phyloP scores from a whole-genome alignment of 352 stramenopile genomes.

The Pythium coloratum region DNA sequence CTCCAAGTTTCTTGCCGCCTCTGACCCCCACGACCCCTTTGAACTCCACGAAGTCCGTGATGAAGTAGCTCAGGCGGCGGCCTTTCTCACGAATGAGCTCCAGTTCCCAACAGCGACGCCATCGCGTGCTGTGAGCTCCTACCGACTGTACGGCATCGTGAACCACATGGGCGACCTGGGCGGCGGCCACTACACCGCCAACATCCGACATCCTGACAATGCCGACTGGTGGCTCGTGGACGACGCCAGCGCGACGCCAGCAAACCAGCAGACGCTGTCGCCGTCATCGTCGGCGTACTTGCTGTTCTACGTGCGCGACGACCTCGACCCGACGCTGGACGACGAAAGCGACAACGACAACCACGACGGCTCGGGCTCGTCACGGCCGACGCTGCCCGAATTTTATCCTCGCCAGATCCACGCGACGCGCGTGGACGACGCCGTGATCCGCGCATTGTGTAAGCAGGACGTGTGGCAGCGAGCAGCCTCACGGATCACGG shows the following conservation, averaged over 20 bases:
- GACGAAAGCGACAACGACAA: constrained; percentile 17
- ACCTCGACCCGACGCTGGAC: constrained; percentile 35
- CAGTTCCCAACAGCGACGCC: constrained; percentile 44
- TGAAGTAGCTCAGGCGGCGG: constrained; percentile 29
- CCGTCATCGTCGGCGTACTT: constrained; percentile 61
- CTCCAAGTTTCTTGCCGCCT: constrained; percentile 31
- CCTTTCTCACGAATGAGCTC: constrained; percentile 40
- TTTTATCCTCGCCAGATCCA: constrained; percentile 39
- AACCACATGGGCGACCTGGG: constrained; percentile 94
- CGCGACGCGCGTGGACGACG: constrained; percentile 17
- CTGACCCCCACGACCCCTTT: constrained; percentile 14
- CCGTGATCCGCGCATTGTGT: constrained; percentile 14
- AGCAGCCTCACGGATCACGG: background rate
- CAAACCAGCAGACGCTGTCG: constrained; percentile 31
- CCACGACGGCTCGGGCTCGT: background rate
- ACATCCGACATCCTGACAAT: constrained; percentile 41
- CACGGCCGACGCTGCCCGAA: constrained; percentile 18
- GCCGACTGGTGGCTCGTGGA: constrained; percentile 93
- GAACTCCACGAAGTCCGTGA: constrained; percentile 9
- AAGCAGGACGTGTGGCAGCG: constrained; percentile 25
- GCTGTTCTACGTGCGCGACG: constrained; percentile 68
- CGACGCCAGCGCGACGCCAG: constrained; percentile 61
- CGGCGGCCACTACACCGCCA: constrained; percentile 92
- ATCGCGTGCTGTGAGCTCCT: constrained; percentile 50
- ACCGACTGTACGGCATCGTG: constrained; percentile 94